Evolutionary conservation across 108 stramenopile genomes (phyloP).

Genomic region (Craspedostauros australis): DNA sequence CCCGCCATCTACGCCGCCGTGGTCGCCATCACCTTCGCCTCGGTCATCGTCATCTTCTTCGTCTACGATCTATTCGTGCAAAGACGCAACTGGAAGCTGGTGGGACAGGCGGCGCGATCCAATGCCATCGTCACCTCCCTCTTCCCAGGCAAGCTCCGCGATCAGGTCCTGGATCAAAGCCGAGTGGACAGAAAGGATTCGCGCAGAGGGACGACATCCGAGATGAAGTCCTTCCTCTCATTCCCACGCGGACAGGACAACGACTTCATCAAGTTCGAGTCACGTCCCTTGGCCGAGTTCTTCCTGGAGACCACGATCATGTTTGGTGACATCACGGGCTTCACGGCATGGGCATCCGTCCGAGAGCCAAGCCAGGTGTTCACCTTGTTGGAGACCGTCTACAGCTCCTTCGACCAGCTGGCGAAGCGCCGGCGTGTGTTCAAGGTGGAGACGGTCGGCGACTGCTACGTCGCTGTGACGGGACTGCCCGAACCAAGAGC

Average conservation of each 20-base stretch:
- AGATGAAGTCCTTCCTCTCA: no score
- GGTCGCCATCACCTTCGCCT: constrained; percentile 8
- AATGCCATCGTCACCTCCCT: constrained; percentile 16
- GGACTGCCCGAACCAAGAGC: no score
- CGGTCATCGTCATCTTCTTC: constrained; percentile 8
- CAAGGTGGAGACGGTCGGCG: no score
- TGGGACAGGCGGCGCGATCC: constrained; percentile 11
- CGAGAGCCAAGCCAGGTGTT: constrained; percentile 9
- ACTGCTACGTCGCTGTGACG: no score
- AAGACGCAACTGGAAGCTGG: constrained; percentile 14
- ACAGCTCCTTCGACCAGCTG: background rate
- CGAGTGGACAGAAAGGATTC: background rate
- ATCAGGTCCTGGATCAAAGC: background rate
- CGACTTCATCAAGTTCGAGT: no score
- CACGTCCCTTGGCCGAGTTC: no score
- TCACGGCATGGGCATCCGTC: constrained; percentile 1
- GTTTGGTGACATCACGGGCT: constrained; percentile 15
- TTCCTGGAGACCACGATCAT: constrained; percentile 30
- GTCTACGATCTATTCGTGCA: constrained; percentile 23
- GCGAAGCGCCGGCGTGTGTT: no score
- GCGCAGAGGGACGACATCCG: no score
- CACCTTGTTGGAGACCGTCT: constrained; percentile 11
- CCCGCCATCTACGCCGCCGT: constrained; percentile 2
- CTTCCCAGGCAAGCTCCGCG: constrained; percentile 17
- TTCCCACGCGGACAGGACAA: no score